Evolutionary conservation across 2,329 filamentous ascomycete genomes (phyloP).

Genomic region (Pyrenochaeta sp.): DNA sequence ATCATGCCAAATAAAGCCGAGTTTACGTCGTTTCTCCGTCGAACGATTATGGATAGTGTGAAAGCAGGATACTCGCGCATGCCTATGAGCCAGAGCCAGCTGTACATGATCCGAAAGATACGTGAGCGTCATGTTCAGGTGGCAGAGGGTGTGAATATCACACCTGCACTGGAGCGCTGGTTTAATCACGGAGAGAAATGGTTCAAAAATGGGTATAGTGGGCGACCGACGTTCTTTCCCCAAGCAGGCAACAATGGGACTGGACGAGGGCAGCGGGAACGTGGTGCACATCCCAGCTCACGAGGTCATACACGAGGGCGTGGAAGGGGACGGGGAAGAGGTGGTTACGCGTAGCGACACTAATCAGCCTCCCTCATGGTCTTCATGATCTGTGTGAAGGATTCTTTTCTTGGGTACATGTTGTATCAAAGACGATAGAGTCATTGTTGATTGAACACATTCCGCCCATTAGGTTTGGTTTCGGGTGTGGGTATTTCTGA

Average conservation of each 20-base stretch:
- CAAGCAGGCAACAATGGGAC: neutral
- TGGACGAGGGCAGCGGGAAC: neutral
- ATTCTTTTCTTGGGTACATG: too few relatives aligned
- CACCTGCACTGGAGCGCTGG: slow-evolving; percentile 17
- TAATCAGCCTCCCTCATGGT: too few relatives aligned
- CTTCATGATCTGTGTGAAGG: too few relatives aligned
- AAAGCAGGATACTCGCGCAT: slow-evolving; percentile 31
- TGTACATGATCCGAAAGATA: slow-evolving; percentile 31
- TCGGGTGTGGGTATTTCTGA: too few relatives aligned
- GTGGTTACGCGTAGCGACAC: neutral
- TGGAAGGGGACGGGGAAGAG: neutral
- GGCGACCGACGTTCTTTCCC: slow-evolving; percentile 30
- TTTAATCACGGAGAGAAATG: slow-evolving; percentile 22
- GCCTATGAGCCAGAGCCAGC: slow-evolving; percentile 33
- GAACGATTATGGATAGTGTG: slow-evolving; percentile 34
- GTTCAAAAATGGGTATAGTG: slow-evolving; percentile 19
- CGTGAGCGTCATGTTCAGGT: slow-evolving; percentile 28
- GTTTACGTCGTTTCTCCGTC: slow-evolving; percentile 33
- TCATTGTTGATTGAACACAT: too few relatives aligned
- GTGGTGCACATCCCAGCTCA: too few relatives aligned
- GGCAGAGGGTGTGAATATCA: slow-evolving; percentile 18
- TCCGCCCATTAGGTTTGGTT: too few relatives aligned
- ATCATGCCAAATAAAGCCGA: slow-evolving; percentile 21
- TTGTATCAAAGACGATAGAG: neutral
- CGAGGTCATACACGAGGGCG: neutral